Base-by-base conservation (phyloP, 495 filamentous ascomycete species). In the Aspergillus affinis region DNA sequence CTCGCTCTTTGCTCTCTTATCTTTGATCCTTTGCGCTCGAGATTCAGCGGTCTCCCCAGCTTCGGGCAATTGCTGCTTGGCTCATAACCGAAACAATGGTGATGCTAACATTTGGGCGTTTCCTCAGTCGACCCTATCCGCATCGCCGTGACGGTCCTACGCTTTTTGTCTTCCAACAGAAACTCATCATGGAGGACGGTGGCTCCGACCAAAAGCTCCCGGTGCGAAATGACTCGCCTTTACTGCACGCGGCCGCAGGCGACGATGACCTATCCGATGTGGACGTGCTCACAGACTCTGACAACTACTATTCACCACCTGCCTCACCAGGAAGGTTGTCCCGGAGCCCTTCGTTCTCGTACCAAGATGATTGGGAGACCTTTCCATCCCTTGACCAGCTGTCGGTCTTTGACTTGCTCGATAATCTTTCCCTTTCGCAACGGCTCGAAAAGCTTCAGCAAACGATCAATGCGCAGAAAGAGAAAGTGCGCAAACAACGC, bases 351-450 rank as follows among this genome's bases (percentile, higher is more conserved):
- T 95, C 91, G 30, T 91, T 92, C 68, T 91, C 87, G 9, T 91
- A 87, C 61, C 90, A 91, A 57, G 91, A 97, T 68, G 92, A 95
- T 70, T 93, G 90, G 90, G 91, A 93, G 61, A 83, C 86, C 0
- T 87, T 89, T 49, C 90, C 94, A 18, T 91, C 94, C 5, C 77
- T 97, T n/a, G 94, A 98, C 68, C 88, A 91, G 55, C 79, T 98
- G 59, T 93, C 90, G 21, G 84, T 97, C 47, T 92, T 98, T 61
- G 94, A 98, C 69, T 78, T 98, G 20, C 83, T 98, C 54, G 95
- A 97, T 73, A 97, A 96, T 68, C 86, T 98, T 63, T 90, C 94
- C 0, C 82, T 98, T 50, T 87, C 92, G 1, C 88, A 93, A 63
- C 88, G 91, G 57, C 78, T 98, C 21, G 94, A 98, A 73, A 91